A percentile compares a stretch with the other conserved stretches of the same genome.
Evolutionary conservation across 805 yeast genomes (phyloP).

Genomic region (Wickerhamomyces tratensis): DNA sequence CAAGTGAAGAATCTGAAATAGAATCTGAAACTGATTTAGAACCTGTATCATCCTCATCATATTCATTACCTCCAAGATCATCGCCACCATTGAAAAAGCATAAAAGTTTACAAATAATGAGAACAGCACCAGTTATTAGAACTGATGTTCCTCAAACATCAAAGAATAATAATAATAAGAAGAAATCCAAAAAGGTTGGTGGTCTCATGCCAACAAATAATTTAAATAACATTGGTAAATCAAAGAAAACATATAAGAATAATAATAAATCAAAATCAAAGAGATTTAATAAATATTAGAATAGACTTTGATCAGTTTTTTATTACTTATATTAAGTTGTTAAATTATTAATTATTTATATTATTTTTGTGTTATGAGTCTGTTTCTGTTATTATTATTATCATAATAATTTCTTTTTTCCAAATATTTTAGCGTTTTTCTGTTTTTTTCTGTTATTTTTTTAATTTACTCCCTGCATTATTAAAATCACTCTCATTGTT

Average conservation of each 20-base stretch:
- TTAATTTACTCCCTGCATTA: no score
- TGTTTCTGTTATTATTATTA: no score
- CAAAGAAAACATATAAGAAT: conserved; percentile 10
- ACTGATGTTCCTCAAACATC: no score
- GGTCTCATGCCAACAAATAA: conserved; percentile 16
- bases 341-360: no score
- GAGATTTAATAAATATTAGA: conserved; percentile 13
- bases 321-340: background rate
- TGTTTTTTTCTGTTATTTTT: no score
- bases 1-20: no score
- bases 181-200: background rate
- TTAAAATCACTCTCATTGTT: no score
- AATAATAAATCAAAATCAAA: conserved; percentile 8
- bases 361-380: no score
- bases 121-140: no score
- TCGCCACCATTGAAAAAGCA: background rate
- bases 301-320: no score
- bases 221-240: conserved; percentile 9
- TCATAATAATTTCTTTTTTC: no score
- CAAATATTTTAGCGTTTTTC: no score
- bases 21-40: background rate
- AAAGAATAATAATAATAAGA: conserved; percentile 5
- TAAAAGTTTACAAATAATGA: background rate
- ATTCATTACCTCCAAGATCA: background rate
- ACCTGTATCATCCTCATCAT: background rate